phyloP scores from a whole-genome alignment of 1,284 basidiomycete species.

The Trametes sp. region DNA sequence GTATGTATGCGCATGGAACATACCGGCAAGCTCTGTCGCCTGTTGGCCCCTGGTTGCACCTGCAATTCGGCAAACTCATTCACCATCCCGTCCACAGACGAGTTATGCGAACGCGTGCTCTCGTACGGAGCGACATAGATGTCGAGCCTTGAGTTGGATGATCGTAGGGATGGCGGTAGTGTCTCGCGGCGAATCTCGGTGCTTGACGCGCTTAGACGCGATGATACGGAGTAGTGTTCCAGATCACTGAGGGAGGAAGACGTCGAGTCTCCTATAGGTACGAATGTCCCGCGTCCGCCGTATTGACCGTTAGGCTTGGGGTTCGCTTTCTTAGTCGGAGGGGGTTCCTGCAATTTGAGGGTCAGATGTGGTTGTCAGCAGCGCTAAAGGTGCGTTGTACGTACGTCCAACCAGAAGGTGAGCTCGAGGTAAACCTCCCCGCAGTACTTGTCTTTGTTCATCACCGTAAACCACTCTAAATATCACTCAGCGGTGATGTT shows the following conservation, averaged over 20 bases:
- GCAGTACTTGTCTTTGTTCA: constrained; percentile 90
- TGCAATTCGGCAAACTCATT: constrained; percentile 74
- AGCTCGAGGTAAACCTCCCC: constrained; percentile 95
- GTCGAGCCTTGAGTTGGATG: constrained; percentile 67
- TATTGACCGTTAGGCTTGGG: constrained; percentile 70
- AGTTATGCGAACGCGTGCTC: constrained; percentile 37
- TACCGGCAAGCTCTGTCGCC: constrained; percentile 72
- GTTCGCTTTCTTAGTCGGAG: constrained; percentile 72
- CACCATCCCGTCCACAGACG: constrained; percentile 58
- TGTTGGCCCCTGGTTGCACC: constrained; percentile 50
- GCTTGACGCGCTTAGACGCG: constrained; percentile 48
- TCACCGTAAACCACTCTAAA: constrained; percentile 93
- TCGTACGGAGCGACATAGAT: constrained; percentile 81
- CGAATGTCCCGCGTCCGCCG: constrained; percentile 78
- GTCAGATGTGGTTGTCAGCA: background rate
- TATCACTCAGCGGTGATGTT: constrained; percentile 2
- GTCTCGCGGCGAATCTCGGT: constrained; percentile 56
- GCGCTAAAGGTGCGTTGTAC: constrained; percentile 49
- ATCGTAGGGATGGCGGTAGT: constrained; percentile 63
- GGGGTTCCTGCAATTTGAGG: constrained; percentile 60
- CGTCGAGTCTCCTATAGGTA: constrained; percentile 57
- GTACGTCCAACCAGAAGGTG: constrained; percentile 95
- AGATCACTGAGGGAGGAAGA: constrained; percentile 39
- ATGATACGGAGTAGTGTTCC: constrained; percentile 35
- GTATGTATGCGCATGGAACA: constrained; percentile 41